Conservation (phyloP, 345 rosid genomes). For the Theobroma cacao region DNA sequence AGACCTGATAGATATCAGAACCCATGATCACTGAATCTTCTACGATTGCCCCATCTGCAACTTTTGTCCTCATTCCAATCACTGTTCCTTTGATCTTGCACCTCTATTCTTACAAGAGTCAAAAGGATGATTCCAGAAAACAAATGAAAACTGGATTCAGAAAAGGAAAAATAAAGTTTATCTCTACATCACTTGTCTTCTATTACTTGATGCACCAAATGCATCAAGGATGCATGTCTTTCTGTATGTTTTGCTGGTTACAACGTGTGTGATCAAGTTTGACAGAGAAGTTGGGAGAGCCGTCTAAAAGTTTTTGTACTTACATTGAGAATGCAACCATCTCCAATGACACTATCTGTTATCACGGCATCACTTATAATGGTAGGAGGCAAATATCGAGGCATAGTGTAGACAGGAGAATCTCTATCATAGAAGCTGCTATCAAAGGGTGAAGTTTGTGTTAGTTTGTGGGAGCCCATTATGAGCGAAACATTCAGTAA, state of each 20-base stretch:
- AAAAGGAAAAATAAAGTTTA: too few species aligned
- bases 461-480: slow-evolving; percentile 7
- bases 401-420: slow-evolving; percentile 60
- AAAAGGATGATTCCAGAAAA: slow-evolving; percentile 11
- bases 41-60: slow-evolving; percentile 51
- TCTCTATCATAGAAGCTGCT: slow-evolving; percentile 61
- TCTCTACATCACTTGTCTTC: neutral
- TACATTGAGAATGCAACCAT: slow-evolving; percentile 81
- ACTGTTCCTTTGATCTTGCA: slow-evolving; percentile 75
- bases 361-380: slow-evolving; percentile 49
- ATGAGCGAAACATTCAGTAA: slow-evolving; percentile 4
- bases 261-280: neutral
- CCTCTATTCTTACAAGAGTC: slow-evolving; percentile 45
- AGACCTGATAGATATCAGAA: slow-evolving; percentile 71
- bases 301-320: slow-evolving; percentile 9
- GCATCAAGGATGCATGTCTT: neutral
- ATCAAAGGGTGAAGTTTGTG: slow-evolving; percentile 13
- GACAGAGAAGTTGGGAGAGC: neutral
- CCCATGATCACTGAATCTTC: slow-evolving; percentile 85
- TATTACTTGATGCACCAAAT: neutral
- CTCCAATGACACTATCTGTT: slow-evolving; percentile 62
- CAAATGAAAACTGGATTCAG: neutral
- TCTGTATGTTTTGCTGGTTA: neutral
- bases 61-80: slow-evolving; percentile 75
- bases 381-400: slow-evolving; percentile 75